phyloP scores from a whole-genome alignment of 805 yeast species.

The Kazachstania bromeliacearum region DNA sequence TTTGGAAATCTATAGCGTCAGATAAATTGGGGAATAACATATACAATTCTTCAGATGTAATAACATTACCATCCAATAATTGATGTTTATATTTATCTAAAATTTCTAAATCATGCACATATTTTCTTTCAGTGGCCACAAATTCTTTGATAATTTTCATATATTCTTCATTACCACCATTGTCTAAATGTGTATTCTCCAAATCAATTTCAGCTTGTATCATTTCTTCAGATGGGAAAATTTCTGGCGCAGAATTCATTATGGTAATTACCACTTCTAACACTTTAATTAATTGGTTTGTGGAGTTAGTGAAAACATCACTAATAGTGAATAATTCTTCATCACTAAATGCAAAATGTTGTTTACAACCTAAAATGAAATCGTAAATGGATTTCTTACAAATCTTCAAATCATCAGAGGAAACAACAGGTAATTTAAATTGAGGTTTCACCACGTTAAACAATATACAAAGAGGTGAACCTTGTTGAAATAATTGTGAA shows the following conservation, averaged over 20 bases:
- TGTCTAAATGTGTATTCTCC: conserved; percentile 12
- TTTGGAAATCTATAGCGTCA: conserved; percentile 82
- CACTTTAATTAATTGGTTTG: conserved; percentile 68
- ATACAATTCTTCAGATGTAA: conserved; percentile 73
- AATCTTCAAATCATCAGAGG: conserved; percentile 71
- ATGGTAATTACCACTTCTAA: conserved; percentile 62
- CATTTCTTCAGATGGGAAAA: conserved; percentile 28
- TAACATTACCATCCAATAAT: conserved; percentile 51
- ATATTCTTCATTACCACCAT: conserved; percentile 24
- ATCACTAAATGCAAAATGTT: conserved; percentile 63
- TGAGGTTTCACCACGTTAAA: conserved; percentile 62
- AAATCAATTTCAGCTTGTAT: conserved; percentile 22
- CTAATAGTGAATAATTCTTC: conserved; percentile 83
- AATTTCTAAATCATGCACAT: conserved; percentile 81
- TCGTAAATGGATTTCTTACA: conserved; percentile 87
- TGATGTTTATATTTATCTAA: conserved; percentile 60
- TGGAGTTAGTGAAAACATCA: conserved; percentile 74
- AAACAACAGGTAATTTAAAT: conserved; percentile 50
- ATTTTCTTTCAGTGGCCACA: conserved; percentile 83
- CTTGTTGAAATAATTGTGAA: conserved; percentile 83
- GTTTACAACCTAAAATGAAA: conserved; percentile 78
- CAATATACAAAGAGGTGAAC: conserved; percentile 80
- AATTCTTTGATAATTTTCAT: conserved; percentile 71
- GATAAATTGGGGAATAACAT: conserved; percentile 75
- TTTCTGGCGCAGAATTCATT: conserved; percentile 42